Percentiles rank a stretch among this genome's conserved stretches.
phyloP scores from a whole-genome alignment of 1,284 basidiomycete genomes.

The Ganoderma sinense region DNA sequence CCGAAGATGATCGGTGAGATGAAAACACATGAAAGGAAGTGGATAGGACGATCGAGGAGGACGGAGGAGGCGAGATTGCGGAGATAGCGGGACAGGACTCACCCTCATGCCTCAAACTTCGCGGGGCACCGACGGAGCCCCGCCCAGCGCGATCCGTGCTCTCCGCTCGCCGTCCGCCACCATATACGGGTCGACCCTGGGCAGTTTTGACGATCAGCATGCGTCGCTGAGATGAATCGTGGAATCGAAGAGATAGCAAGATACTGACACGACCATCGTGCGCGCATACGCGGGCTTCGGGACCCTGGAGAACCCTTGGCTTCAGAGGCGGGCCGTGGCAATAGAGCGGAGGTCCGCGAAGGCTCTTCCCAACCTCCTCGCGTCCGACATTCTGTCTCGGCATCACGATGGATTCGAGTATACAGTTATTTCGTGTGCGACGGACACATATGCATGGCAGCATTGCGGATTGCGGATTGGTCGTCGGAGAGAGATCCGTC shows the following conservation, averaged over 20 bases:
- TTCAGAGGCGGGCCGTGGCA: conserved; percentile 33
- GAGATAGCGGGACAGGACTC: conserved; percentile 14
- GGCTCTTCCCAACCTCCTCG: conserved; percentile 1
- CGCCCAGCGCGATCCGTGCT: conserved; percentile 12
- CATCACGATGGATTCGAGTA: too few relatives aligned
- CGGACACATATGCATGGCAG: too few relatives aligned
- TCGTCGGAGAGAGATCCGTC: background rate
- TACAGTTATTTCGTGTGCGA: background rate
- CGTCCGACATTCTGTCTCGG: conserved; percentile 3
- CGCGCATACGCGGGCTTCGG: background rate
- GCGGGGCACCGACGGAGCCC: conserved; percentile 31
- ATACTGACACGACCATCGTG: background rate
- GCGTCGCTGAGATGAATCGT: conserved; percentile 24
- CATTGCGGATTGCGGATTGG: too few relatives aligned
- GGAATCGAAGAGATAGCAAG: background rate
- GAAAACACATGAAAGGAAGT: background rate
- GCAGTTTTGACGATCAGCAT: conserved; percentile 15
- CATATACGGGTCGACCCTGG: conserved; percentile 5
- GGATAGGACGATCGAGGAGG: conserved; percentile 9
- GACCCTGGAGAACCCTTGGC: background rate
- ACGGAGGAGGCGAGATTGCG: conserved; percentile 8
- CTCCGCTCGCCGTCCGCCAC: background rate
- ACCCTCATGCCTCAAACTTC: conserved; percentile 6
- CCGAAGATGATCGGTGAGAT: background rate
- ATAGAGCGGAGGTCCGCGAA: conserved; percentile 28